Evolutionary conservation across 371 early-diverging fungal species (phyloP).

Genomic region (Apophysomyces variabilis): DNA sequence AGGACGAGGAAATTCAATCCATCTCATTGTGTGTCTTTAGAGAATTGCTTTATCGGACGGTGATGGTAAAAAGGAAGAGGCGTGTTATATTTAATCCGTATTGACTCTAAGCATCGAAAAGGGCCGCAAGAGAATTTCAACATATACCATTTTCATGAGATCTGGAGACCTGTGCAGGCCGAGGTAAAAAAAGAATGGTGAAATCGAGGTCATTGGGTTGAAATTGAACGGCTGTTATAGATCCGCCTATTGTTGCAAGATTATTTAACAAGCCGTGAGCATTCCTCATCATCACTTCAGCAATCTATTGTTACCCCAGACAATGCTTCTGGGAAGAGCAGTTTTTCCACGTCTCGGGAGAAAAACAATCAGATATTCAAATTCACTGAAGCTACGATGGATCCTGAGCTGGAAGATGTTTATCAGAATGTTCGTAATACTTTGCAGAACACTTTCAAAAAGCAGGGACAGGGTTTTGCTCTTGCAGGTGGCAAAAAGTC

Average conservation of each 20-base stretch:
- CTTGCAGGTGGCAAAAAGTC: constrained; percentile 15
- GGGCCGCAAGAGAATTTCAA: constrained; percentile 31
- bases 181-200: constrained; percentile 47
- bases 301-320: constrained; percentile 27
- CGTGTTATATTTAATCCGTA: background rate
- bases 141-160: constrained; percentile 62
- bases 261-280: constrained; percentile 67
- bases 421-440: constrained; percentile 46
- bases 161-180: constrained; percentile 71
- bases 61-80: constrained; percentile 20
- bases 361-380: constrained; percentile 45
- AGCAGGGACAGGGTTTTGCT: constrained; percentile 39
- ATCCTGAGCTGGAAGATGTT: constrained; percentile 31
- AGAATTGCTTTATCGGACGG: constrained; percentile 23
- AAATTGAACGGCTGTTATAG: constrained; percentile 25
- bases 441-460: constrained; percentile 32
- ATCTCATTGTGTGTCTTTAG: constrained; percentile 14
- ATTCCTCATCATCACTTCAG: constrained; percentile 16
- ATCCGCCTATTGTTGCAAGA: constrained; percentile 73
- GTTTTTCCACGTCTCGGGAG: constrained; percentile 30
- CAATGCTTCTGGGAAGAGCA: constrained; percentile 37
- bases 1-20: background rate
- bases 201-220: background rate
- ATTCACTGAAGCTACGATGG: constrained; percentile 43
- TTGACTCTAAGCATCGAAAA: background rate